These are phyloP conservation scores for Metarhizium robertsii DNA, from an alignment of 2,329 filamentous ascomycete genomes.

Conservation along the genomic window DNA sequence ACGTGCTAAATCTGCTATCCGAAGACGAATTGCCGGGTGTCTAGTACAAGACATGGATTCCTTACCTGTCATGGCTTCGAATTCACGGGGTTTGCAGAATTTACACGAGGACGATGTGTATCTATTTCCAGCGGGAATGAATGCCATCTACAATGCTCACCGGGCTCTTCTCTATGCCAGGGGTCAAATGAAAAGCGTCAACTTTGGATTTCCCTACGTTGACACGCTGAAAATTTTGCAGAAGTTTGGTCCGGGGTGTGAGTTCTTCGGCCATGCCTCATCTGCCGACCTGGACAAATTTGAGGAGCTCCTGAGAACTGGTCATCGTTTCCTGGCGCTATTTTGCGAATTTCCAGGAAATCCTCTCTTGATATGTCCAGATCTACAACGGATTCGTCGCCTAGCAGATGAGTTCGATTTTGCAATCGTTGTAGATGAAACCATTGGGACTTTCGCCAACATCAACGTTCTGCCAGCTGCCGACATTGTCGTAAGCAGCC, in stretches of 20 bases:
- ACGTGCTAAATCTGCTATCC: conserved; percentile 78
- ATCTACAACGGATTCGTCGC: conserved; percentile 69
- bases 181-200: conserved; percentile 65
- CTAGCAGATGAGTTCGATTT: conserved; percentile 82
- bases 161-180: conserved; percentile 58
- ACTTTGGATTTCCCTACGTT: conserved; percentile 95
- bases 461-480: conserved; percentile 84
- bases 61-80: conserved; percentile 22
- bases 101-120: conserved; percentile 83
- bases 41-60: conserved; percentile 57
- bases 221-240: conserved; percentile 92
- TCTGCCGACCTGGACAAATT: conserved; percentile 74
- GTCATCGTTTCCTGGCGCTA: conserved; percentile 70
- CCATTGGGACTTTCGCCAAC: conserved; percentile 93
- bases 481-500: conserved; percentile 85
- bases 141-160: conserved; percentile 85
- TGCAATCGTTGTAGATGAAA: conserved; percentile 87
- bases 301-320: conserved; percentile 57
- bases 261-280: conserved; percentile 80
- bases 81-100: conserved; percentile 47
- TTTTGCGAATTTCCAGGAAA: conserved; percentile 97
- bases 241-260: conserved; percentile 84
- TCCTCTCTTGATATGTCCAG: conserved; percentile 75
- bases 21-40: conserved; percentile 79
- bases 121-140: conserved; percentile 87